A percentile compares a stretch with the other conserved stretches of the same genome.
These are phyloP conservation scores for Naganishia vishniacii DNA, from an alignment of 768 basidiomycete genomes.

Conservation along the genomic window DNA sequence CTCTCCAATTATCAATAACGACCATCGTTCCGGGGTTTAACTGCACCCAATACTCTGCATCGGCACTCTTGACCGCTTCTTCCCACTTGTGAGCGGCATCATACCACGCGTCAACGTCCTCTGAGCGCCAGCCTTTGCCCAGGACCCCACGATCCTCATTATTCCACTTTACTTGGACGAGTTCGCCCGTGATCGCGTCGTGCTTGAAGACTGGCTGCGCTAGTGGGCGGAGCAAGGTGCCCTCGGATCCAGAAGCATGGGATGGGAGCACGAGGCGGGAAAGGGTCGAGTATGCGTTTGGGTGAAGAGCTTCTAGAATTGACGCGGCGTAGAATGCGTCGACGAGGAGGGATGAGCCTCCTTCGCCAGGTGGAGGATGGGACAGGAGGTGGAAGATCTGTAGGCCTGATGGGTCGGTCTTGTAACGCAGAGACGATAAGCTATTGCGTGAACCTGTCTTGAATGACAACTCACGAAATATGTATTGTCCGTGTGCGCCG, in stretches of 20 bases:
- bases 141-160: constrained; percentile 87
- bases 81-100: constrained; percentile 76
- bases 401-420: constrained; percentile 92
- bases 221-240: constrained; percentile 51
- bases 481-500: constrained; percentile 73
- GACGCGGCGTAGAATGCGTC: constrained; percentile 91
- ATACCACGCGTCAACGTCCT: constrained; percentile 76
- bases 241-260: constrained; percentile 78
- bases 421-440: neutral
- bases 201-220: constrained; percentile 68
- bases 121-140: constrained; percentile 51
- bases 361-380: constrained; percentile 60
- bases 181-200: constrained; percentile 57
- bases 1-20: constrained; percentile 86
- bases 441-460: neutral
- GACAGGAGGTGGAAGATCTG: constrained; percentile 92
- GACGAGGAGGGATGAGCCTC: constrained; percentile 84
- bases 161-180: constrained; percentile 84
- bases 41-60: constrained; percentile 88
- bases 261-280: constrained; percentile 65
- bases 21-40: constrained; percentile 80
- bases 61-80: constrained; percentile 63
- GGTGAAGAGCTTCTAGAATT: constrained; percentile 66
- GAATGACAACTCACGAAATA: constrained; percentile 58
- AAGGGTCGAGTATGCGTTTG: constrained; percentile 64